phyloP scores from a whole-genome alignment of 176 grass and related monocot species.

The Neostapfia colusana region DNA sequence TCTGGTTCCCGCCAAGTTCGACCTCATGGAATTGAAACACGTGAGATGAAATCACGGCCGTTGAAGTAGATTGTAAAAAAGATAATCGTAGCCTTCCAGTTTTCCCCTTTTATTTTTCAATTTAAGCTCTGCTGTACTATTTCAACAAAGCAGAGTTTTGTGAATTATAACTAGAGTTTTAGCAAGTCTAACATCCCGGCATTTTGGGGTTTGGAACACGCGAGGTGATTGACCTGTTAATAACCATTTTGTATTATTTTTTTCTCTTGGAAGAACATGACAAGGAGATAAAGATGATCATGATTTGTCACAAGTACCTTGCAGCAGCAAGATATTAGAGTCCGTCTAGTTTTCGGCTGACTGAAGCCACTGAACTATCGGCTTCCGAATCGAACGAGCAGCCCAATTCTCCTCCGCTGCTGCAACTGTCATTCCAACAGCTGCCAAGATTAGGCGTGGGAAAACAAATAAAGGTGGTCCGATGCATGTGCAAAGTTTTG shows the following conservation, averaged over 20 bases:
- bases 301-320: too few species aligned
- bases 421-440: not conserved
- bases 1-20: constrained; percentile 37
- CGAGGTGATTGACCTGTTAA: constrained; percentile 2
- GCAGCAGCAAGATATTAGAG: too few species aligned
- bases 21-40: constrained; percentile 37
- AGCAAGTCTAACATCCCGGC: too few species aligned
- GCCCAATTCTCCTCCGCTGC: not conserved
- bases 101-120: not conserved
- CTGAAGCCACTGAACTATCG: too few species aligned
- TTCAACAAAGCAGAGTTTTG: constrained; percentile 52
- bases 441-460: not conserved
- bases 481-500: too few species aligned
- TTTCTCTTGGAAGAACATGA: too few species aligned
- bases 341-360: too few species aligned
- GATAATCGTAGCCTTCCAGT: not conserved
- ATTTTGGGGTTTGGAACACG: too few species aligned
- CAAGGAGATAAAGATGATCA: too few species aligned
- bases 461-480: too few species aligned
- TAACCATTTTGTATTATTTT: not conserved
- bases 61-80: constrained; percentile 21
- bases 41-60: constrained; percentile 30
- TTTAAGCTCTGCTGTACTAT: constrained; percentile 40
- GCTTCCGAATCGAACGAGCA: too few species aligned
- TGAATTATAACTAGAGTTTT: constrained; percentile 38